A percentile compares a stretch with the other conserved stretches of the same genome.
phyloP scores from a whole-genome alignment of 2,329 filamentous ascomycete genomes.

The Ceratocystis cacaofunesta region DNA sequence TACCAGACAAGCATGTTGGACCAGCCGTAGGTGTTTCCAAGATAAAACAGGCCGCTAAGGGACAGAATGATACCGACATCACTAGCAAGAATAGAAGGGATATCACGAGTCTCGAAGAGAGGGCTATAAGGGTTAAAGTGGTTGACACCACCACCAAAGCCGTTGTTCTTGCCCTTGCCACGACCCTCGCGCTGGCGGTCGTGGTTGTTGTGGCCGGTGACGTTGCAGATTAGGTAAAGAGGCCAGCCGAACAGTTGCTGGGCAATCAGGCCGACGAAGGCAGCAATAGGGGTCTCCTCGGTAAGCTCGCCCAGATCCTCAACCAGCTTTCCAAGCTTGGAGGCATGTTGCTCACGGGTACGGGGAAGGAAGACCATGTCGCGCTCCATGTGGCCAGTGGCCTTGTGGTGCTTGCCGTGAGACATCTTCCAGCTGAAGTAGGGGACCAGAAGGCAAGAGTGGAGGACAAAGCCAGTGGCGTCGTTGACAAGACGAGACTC shows the following conservation, averaged over 20 bases:
- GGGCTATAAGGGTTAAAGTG: constrained; percentile 85
- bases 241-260: constrained; percentile 93
- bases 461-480: constrained; percentile 77
- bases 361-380: constrained; percentile 99
- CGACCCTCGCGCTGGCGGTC: constrained; percentile 83
- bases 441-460: constrained; percentile 78
- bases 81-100: constrained; percentile 70
- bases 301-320: constrained; percentile 80
- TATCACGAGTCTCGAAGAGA: constrained; percentile 81
- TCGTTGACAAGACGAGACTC: constrained; percentile 84
- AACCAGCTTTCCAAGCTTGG: constrained; percentile 53
- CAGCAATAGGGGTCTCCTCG: constrained; percentile 86
- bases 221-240: constrained; percentile 78
- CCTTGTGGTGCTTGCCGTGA: constrained; percentile 99
- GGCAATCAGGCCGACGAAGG: constrained; percentile 53
- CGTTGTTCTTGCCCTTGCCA: constrained; percentile 83
- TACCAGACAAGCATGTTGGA: constrained; percentile 89
- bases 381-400: constrained; percentile 88
- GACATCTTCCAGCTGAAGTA: constrained; percentile 99
- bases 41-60: constrained; percentile 44
- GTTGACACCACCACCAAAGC: constrained; percentile 67
- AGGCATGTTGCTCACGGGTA: constrained; percentile 69
- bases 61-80: constrained; percentile 65
- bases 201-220: constrained; percentile 93
- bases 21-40: constrained; percentile 69